phyloP scores from a whole-genome alignment of 495 filamentous ascomycete species.

The Tuber microsphaerosporum region DNA sequence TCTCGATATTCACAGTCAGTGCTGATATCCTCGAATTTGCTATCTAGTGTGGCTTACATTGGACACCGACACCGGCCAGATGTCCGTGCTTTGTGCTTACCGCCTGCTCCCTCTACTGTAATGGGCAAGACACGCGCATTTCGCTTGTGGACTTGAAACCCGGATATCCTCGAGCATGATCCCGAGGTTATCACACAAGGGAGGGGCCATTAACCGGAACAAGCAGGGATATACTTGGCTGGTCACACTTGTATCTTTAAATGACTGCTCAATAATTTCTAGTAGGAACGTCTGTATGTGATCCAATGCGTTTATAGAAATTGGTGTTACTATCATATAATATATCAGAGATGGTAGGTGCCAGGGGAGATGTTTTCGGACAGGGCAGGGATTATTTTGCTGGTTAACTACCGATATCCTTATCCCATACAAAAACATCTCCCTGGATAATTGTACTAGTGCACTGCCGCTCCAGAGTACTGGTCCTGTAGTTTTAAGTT shows the following conservation, averaged over 20 bases:
- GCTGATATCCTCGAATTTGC: neutral
- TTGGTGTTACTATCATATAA: neutral
- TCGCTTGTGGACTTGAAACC: slow-evolving; percentile 3
- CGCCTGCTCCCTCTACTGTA: neutral
- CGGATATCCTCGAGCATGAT: neutral
- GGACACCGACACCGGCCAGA: neutral
- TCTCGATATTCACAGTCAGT: neutral
- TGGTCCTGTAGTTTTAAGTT: neutral
- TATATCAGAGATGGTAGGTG: neutral
- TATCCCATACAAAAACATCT: too few relatives aligned
- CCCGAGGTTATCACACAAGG: neutral
- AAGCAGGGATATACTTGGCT: neutral
- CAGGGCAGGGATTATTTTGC: too few relatives aligned
- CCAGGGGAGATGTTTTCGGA: too few relatives aligned
- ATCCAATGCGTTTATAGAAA: neutral
- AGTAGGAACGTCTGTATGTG: neutral
- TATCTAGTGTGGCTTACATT: neutral
- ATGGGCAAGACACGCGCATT: neutral
- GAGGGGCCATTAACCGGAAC: neutral
- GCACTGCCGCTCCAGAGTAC: neutral
- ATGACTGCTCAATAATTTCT: neutral
- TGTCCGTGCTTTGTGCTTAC: neutral
- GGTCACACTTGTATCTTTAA: neutral
- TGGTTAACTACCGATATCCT: too few relatives aligned
- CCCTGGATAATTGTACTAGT: too few relatives aligned